Evolutionary conservation across 768 basidiomycete species (phyloP).

Genomic region (Termitomyces sp.): DNA sequence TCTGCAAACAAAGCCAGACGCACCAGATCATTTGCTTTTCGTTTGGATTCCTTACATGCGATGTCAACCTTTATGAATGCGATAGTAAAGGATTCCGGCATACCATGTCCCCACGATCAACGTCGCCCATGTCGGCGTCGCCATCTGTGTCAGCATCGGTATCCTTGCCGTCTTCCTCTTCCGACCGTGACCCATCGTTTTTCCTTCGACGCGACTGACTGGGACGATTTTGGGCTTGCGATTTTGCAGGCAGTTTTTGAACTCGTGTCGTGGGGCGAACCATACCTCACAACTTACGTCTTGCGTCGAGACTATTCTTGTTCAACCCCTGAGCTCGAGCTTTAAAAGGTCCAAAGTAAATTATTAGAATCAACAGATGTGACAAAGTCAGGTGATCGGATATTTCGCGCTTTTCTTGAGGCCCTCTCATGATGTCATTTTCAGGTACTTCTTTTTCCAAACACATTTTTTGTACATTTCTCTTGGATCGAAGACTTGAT

Average conservation of each 20-base stretch:
- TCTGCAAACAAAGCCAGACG: slow-evolving; percentile 81
- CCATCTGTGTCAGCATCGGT: slow-evolving; percentile 25
- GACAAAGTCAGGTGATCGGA: not conserved
- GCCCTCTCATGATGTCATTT: not conserved
- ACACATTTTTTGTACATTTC: no score
- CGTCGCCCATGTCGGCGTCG: slow-evolving; percentile 27
- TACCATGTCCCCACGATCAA: slow-evolving; percentile 16
- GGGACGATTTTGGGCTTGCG: slow-evolving; percentile 30
- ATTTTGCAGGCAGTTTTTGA: slow-evolving; percentile 30
- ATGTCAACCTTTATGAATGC: not conserved
- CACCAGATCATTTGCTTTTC: slow-evolving; percentile 67
- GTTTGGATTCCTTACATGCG: slow-evolving; percentile 47
- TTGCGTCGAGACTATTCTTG: no score
- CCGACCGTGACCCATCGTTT: slow-evolving; percentile 5
- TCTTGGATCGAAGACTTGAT: no score
- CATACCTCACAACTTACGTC: slow-evolving; percentile 17
- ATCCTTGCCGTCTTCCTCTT: slow-evolving; percentile 28
- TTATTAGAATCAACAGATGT: no score
- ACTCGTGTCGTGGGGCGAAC: slow-evolving; percentile 32
- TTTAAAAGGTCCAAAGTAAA: no score
- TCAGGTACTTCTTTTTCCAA: not conserved
- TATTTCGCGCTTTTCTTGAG: no score
- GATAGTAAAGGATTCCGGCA: not conserved
- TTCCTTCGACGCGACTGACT: slow-evolving; percentile 27
- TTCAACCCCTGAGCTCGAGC: no score